Percentiles rank a stretch among this genome's conserved stretches.
These are phyloP conservation scores for Trichocomaceae sp. DNA, from an alignment of 2,329 filamentous ascomycete species.

Conservation along the genomic window DNA sequence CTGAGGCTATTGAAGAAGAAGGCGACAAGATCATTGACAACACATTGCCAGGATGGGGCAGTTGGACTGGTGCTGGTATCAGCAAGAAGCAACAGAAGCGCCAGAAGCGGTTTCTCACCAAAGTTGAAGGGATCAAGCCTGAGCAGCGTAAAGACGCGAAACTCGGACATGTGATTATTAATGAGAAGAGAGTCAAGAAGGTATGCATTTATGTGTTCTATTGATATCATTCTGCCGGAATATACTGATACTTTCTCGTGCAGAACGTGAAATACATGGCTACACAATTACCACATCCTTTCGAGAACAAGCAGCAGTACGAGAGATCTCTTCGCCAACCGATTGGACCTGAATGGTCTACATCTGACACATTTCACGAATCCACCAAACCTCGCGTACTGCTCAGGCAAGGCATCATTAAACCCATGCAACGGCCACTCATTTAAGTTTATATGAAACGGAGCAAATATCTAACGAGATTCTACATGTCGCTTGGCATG, in stretches of 20 bases:
- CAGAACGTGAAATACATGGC: conserved; percentile 84
- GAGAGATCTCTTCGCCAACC: conserved; percentile 81
- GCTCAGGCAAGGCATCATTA: conserved; percentile 84
- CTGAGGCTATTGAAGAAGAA: conserved; percentile 62
- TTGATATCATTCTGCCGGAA: conserved; percentile 2
- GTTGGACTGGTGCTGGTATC: conserved; percentile 80
- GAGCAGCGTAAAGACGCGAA: conserved; percentile 75
- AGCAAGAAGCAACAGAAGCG: conserved; percentile 60
- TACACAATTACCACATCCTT: conserved; percentile 76
- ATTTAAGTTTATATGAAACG: conserved; percentile 27
- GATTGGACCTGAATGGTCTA: conserved; percentile 89
- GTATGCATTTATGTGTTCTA: conserved; percentile 38
- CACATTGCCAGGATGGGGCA: conserved; percentile 90
- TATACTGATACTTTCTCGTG: conserved; percentile 12
- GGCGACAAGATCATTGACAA: conserved; percentile 76
- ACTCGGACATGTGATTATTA: conserved; percentile 80
- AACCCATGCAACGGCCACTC: conserved; percentile 74
- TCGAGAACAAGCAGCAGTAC: conserved; percentile 81
- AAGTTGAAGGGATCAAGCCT: conserved; percentile 62
- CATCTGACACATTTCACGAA: conserved; percentile 90
- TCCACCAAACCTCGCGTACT: conserved; percentile 82
- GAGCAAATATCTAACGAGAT: neutral
- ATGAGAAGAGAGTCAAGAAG: conserved; percentile 85
- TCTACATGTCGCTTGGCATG: neutral
- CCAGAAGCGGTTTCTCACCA: conserved; percentile 47